phyloP scores from a whole-genome alignment of 139 green algal species.

The Chlamydomonas eustigma region DNA sequence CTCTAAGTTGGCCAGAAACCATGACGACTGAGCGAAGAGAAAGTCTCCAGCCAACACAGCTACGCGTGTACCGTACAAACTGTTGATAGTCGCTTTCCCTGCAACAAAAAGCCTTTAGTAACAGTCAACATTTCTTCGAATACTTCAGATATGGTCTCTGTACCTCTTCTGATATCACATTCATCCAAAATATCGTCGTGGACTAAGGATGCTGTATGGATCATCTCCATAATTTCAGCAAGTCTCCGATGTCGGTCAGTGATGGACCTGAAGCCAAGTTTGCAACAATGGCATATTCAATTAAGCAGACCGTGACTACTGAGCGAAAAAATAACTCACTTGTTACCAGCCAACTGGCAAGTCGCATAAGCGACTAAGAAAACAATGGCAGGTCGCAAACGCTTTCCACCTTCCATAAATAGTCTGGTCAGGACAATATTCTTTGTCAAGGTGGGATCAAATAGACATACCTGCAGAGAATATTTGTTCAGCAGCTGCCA shows the following conservation, averaged over 20 bases:
- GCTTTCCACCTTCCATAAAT: slow-evolving; percentile 18
- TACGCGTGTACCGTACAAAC: slow-evolving; percentile 86
- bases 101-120: background rate
- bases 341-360: background rate
- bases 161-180: slow-evolving; percentile 78
- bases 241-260: slow-evolving; percentile 81
- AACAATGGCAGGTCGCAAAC: slow-evolving; percentile 11
- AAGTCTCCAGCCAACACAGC: slow-evolving; percentile 97
- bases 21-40: slow-evolving; percentile 98
- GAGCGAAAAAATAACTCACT: background rate
- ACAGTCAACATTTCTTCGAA: background rate
- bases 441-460: no score
- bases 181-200: slow-evolving; percentile 99
- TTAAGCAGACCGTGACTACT: background rate
- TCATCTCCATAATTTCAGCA: slow-evolving; percentile 98
- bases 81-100: slow-evolving; percentile 82
- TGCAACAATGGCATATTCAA: background rate
- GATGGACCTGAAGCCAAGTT: slow-evolving; percentile 69
- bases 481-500: slow-evolving; percentile 96
- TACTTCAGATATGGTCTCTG: no score
- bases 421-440: no score
- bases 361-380: slow-evolving; percentile 15
- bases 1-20: slow-evolving; percentile 95
- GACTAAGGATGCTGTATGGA: slow-evolving; percentile 96
- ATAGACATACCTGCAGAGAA: slow-evolving; percentile 94